Conservation (phyloP, 2,329 filamentous ascomycete genomes). For the Thielaviopsis populi region DNA sequence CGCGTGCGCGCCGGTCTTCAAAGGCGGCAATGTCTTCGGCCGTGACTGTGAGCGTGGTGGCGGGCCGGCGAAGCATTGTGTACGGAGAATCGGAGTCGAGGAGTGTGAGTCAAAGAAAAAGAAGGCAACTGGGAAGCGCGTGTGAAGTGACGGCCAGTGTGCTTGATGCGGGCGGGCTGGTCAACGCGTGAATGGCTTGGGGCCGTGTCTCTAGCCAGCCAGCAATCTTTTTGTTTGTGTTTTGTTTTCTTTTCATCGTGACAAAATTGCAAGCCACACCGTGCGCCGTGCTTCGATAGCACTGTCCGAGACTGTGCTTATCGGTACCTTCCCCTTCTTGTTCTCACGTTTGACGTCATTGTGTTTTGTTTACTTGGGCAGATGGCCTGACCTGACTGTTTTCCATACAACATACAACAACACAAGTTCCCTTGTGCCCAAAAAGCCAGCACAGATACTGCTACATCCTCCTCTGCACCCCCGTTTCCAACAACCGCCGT, state of each 20-base stretch:
- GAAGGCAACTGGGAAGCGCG: not conserved
- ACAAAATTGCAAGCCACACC: not conserved
- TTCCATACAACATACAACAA: not conserved
- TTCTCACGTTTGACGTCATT: conserved; percentile 1
- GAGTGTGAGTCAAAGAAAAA: not conserved
- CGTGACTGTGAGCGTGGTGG: conserved; percentile 53
- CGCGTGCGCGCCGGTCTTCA: conserved; percentile 43
- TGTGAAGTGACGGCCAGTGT: no score
- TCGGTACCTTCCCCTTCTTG: not conserved
- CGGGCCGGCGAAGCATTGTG: conserved; percentile 48
- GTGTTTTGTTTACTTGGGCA: not conserved
- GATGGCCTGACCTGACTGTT: not conserved
- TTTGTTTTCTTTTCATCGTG: not conserved
- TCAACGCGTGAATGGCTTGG: no score
- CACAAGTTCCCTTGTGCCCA: not conserved
- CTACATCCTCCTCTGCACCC: not conserved
- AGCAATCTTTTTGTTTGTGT: not conserved
- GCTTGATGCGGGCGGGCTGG: no score
- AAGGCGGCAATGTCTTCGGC: conserved; percentile 56
- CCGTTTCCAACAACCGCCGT: not conserved
- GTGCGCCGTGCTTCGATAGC: not conserved
- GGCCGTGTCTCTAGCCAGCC: not conserved
- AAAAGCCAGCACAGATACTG: not conserved
- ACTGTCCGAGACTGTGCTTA: conserved; percentile 9
- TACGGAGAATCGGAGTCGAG: not conserved